phyloP scores from a whole-genome alignment of 345 rosid genomes.

The Erysimum cheiranthoides region DNA sequence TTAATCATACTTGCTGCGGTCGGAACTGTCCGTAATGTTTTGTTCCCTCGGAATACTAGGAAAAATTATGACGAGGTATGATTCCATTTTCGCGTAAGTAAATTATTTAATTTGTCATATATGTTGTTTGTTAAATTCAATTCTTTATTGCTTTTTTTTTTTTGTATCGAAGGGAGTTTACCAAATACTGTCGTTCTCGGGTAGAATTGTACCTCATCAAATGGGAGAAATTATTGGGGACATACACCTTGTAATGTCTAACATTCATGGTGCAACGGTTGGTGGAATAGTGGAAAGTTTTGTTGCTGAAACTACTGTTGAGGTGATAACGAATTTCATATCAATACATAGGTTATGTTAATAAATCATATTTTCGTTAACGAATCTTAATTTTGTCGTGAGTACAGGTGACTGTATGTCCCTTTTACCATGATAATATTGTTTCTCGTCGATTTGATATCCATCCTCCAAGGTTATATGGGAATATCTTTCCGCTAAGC shows the following conservation, averaged over 20 bases:
- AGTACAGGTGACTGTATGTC: background rate
- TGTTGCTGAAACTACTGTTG: background rate
- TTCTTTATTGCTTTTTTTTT: background rate
- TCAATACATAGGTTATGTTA: background rate
- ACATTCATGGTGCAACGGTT: constrained; percentile 2
- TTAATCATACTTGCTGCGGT: constrained; percentile 4
- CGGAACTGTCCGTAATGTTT: background rate
- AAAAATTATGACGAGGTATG: constrained; percentile 3
- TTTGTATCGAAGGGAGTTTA: background rate
- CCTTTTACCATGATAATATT: background rate
- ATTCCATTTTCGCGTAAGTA: background rate
- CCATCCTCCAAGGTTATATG: background rate
- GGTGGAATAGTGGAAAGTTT: constrained; percentile 1
- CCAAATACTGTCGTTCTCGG: constrained; percentile 4
- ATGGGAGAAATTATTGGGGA: background rate
- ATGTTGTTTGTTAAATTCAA: background rate
- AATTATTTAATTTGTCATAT: background rate
- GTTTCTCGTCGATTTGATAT: background rate
- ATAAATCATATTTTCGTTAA: background rate
- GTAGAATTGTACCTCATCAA: background rate
- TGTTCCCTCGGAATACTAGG: background rate
- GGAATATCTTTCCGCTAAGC: background rate
- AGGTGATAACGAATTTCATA: constrained; percentile 3
- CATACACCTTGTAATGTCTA: background rate
- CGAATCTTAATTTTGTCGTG: background rate